Base-by-base conservation (phyloP, 768 basidiomycete species). In the Russula sp. region DNA sequence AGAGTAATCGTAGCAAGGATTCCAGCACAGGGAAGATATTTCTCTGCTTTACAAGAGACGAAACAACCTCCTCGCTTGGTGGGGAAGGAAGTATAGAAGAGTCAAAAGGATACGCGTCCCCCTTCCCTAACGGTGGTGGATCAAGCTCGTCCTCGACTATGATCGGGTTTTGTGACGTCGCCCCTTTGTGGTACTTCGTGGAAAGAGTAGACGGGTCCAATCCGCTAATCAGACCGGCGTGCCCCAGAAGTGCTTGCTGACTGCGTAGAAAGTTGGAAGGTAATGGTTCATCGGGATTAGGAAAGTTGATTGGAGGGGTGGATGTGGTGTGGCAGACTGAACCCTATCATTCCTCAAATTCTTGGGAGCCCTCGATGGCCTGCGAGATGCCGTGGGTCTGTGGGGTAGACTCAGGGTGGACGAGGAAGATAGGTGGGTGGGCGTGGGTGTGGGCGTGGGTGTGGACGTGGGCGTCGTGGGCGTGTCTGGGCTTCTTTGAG, bases 191-290 rank as follows among this genome's bases (percentile, higher is more conserved):
- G 59, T 76, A 78, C 18, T 78, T 75, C 18, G 70, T 69, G 18
- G 80, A 74, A 26, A 85, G 77, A 42, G 79, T 77, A 20, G 83
- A 76, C 28, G 88, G 84, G 59, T 84, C 85, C 26, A 91, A 77
- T 5, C 83, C 83, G 44, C 82, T 84, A 22, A 92, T 83, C 48
- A 88, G 75, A 40, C 90, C 90, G 13, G 90, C 90, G 20, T 81
- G 79, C 10, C 90, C 90, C 9, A 92, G 79, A 3, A 92, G 76
- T 0, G 86, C 85, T 38, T 84, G 78, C 72, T 91, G 89, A 67
- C 82, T 90, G 34, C 90, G 86, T 57, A 92, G 75, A 62, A 90
- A 88, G 72, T 90, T 84, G 9, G 82, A 75, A 20, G 89, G 90
- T 18, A 79, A 75, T 1, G 85, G 86, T 48, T 78, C 81, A 55